Evolutionary conservation across 495 filamentous ascomycete genomes (phyloP).

Genomic region (Articulospora tetracladia): DNA sequence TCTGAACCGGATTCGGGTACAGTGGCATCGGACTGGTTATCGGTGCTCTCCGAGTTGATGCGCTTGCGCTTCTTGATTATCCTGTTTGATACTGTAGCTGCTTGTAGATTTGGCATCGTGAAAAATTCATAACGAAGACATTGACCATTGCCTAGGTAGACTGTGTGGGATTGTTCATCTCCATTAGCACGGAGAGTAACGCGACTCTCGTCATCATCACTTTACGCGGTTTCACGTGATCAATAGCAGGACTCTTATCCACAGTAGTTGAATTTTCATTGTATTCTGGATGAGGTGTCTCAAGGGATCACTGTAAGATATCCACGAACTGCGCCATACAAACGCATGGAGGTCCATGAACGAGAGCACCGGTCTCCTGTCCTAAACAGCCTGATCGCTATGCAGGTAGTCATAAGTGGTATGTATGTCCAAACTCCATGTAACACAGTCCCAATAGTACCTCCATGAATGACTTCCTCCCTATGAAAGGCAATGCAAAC

Average conservation of each 20-base stretch:
- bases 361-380: conserved; percentile 11
- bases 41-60: conserved; percentile 29
- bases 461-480: conserved; percentile 5
- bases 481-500: conserved; percentile 4
- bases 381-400: conserved; percentile 18
- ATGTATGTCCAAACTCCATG: conserved; percentile 18
- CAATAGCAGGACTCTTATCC: neutral
- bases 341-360: neutral
- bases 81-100: conserved; percentile 50
- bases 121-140: neutral
- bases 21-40: conserved; percentile 2
- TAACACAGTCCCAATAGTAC: conserved; percentile 9
- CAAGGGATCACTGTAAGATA: neutral
- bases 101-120: conserved; percentile 52
- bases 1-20: neutral
- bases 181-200: too few relatives aligned
- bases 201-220: neutral
- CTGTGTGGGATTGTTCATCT: too few relatives aligned
- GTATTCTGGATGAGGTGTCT: neutral
- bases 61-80: conserved; percentile 52
- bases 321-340: neutral
- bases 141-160: too few relatives aligned
- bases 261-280: neutral
- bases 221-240: neutral
- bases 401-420: conserved; percentile 5